These are phyloP conservation scores for apple (Malus domestica) DNA, from an alignment of 306 rosid genomes.

Conservation along the genomic window ASM211411v1 NC_041804.1:40099501-40100000, in stretches of 20 bases:
- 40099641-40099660: slow-evolving; percentile 56
- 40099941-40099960: not conserved
- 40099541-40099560: slow-evolving; percentile 50
- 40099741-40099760: not conserved
- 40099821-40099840: slow-evolving; percentile 74
- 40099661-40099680: slow-evolving; percentile 72
- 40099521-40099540: slow-evolving; percentile 64
- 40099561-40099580: slow-evolving; percentile 7
- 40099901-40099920: slow-evolving; percentile 33
- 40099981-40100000: slow-evolving; percentile 91
- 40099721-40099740: slow-evolving; percentile 1
- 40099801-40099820: slow-evolving; percentile 66
- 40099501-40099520: slow-evolving; percentile 60
- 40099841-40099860: slow-evolving; percentile 90
- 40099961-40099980: not conserved
- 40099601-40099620: slow-evolving; percentile 25
- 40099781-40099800: slow-evolving; percentile 30
- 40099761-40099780: not conserved
- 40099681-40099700: slow-evolving; percentile 9
- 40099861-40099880: slow-evolving; percentile 89
- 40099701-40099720: slow-evolving; percentile 2
- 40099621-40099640: slow-evolving; percentile 66
- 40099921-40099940: not conserved
- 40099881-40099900: slow-evolving; percentile 72
- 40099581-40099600: not conserved